These are phyloP conservation scores for Globisporangium sylvaticum DNA, from an alignment of 352 stramenopile species.

Conservation along the genomic window DNA sequence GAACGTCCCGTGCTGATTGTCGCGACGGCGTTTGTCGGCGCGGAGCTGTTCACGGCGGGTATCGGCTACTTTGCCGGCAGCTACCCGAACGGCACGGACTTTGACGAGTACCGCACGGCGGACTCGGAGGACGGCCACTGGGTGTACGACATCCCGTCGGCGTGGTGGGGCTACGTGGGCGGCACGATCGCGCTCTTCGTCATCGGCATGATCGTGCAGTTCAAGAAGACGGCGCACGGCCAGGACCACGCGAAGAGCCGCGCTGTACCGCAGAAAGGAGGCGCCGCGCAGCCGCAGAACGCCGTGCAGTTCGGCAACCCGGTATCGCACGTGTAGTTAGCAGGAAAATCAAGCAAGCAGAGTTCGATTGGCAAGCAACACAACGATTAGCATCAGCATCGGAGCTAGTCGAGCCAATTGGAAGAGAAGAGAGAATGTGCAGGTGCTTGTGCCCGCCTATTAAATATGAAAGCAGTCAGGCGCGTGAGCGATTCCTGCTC, in stretches of 20 bases:
- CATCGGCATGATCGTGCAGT: slow-evolving; percentile 56
- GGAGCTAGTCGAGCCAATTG: not conserved
- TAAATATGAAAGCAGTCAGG: not conserved
- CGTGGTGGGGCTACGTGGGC: slow-evolving; percentile 75
- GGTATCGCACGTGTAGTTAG: slow-evolving; percentile 8
- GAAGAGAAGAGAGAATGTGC: slow-evolving; percentile 1
- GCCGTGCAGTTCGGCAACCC: slow-evolving; percentile 9
- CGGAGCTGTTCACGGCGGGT: slow-evolving; percentile 37
- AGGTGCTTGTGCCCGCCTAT: not conserved
- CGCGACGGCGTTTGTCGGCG: slow-evolving; percentile 45
- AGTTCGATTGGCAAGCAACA: not conserved
- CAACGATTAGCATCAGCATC: not conserved
- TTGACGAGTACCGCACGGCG: slow-evolving; percentile 32
- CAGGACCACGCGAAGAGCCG: slow-evolving; percentile 39
- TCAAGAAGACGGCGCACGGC: slow-evolving; percentile 54
- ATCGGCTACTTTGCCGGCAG: slow-evolving; percentile 53
- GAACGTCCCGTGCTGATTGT: slow-evolving; percentile 54
- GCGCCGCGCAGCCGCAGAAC: not conserved
- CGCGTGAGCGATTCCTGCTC: not conserved
- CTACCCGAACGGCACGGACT: slow-evolving; percentile 50
- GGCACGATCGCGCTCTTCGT: slow-evolving; percentile 51
- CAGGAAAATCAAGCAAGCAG: not conserved
- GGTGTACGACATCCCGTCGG: slow-evolving; percentile 58
- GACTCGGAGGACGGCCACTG: slow-evolving; percentile 28
- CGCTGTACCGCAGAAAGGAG: slow-evolving; percentile 16